Evolutionary conservation across 169 alveolate genomes (phyloP).

Genomic region (Plasmodium fragile): DNA sequence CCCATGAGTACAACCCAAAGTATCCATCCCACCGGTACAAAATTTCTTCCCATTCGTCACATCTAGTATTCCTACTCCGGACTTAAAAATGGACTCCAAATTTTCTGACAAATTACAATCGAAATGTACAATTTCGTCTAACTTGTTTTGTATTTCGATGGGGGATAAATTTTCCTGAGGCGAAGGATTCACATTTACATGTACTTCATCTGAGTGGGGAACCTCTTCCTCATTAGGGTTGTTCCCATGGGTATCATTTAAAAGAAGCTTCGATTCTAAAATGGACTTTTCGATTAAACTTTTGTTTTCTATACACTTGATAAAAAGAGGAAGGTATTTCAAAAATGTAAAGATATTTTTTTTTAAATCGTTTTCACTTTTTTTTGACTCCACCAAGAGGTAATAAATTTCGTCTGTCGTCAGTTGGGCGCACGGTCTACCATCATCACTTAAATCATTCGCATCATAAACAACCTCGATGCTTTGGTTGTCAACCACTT

Average conservation of each 20-base stretch:
- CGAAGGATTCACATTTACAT: background rate
- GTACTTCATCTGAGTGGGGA: background rate
- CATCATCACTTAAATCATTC: slow-evolving; percentile 18
- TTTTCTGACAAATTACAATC: slow-evolving; percentile 59
- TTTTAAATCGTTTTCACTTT: slow-evolving; percentile 69
- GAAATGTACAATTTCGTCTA: slow-evolving; percentile 45
- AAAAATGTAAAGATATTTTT: slow-evolving; percentile 59
- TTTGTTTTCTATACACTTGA: slow-evolving; percentile 56
- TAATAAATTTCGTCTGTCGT: slow-evolving; percentile 69
- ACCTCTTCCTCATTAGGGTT: background rate
- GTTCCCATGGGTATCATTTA: background rate
- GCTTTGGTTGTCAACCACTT: slow-evolving; percentile 16
- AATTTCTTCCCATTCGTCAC: background rate
- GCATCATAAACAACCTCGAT: slow-evolving; percentile 52
- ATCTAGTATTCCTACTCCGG: background rate
- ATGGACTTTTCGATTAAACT: slow-evolving; percentile 56
- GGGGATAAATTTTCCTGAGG: slow-evolving; percentile 19
- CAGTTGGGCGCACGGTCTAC: slow-evolving; percentile 52
- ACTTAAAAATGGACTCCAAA: slow-evolving; percentile 51
- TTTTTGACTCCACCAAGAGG: slow-evolving; percentile 59
- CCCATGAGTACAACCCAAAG: background rate
- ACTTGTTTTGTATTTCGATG: slow-evolving; percentile 36
- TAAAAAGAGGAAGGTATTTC: slow-evolving; percentile 60
- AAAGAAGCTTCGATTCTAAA: slow-evolving; percentile 24
- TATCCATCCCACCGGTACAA: background rate